Percentiles rank a stretch among this genome's conserved stretches.
These are phyloP conservation scores for Metarhizium sp. DNA, from an alignment of 2,329 filamentous ascomycete genomes.

Conservation along the genomic window DNA sequence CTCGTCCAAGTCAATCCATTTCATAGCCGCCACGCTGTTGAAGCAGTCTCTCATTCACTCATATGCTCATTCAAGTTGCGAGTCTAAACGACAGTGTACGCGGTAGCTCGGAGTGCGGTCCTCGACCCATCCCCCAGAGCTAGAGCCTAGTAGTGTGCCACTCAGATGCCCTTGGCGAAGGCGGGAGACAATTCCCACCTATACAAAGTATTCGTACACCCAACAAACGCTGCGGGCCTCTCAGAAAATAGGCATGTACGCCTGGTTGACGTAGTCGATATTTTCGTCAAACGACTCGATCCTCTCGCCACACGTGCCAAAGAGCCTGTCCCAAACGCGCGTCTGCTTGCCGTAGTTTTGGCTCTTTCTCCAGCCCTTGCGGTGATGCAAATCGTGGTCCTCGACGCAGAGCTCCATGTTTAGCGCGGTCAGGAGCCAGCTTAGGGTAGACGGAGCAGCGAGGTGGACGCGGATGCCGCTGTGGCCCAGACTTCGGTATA, in stretches of 20 bases:
- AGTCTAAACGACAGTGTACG: not conserved
- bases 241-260: slow-evolving; percentile 18
- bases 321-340: slow-evolving; percentile 24
- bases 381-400: slow-evolving; percentile 30
- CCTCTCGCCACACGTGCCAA: slow-evolving; percentile 24
- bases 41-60: no score
- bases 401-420: slow-evolving; percentile 29
- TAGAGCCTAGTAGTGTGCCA: no score
- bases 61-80: no score
- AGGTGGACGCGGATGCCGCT: slow-evolving; percentile 27
- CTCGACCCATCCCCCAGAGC: not conserved
- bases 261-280: slow-evolving; percentile 20
- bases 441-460: slow-evolving; percentile 20
- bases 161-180: no score
- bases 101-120: not conserved
- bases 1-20: no score
- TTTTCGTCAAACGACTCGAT: slow-evolving; percentile 23
- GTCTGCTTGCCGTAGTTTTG: slow-evolving; percentile 16
- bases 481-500: slow-evolving; percentile 29
- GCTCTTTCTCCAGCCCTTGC: slow-evolving; percentile 26
- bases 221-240: not conserved
- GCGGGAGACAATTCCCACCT: no score
- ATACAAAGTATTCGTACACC: not conserved
- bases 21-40: no score
- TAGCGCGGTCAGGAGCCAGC: slow-evolving; percentile 22